Evolutionary conservation across 352 stramenopile species (phyloP), one percentile per base, ranked within the genome.

Genomic region (Phytophthora crassamura): DNA sequence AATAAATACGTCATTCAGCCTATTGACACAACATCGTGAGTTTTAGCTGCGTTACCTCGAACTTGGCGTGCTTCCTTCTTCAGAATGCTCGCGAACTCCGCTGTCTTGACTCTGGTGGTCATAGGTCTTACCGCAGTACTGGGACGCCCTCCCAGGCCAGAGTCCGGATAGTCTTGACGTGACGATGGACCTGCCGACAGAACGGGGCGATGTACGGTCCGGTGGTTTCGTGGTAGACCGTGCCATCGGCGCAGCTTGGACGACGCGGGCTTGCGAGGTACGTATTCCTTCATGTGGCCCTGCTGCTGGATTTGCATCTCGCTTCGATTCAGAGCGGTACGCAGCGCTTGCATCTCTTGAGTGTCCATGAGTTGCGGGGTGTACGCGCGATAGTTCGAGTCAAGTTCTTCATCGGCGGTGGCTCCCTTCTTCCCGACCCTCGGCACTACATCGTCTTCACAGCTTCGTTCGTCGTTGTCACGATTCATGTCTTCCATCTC

Each of bases 341-440:
- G 75, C 47, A 91, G 51, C 34, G 61, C 34, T 4, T 70, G 64
- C 55, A 90, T 86, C 39, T 77, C 78, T 12, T 67, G 51, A 6
- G 63, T 77, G 53, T 91, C 78, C 82, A 91, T 90, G 39, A 89
- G 53, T 52, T 84, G 75, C 12, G 78, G 67, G 4, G 58, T 74
- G 52, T 89, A 90, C 11, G 35, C 51, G 2, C 74, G 63, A 18
- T 60, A 55, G 9, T 77, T 47, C 2, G 30, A 53, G 10, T 14
- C 5, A 4, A 18, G 22, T 16, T 56, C 41, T 46, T 38, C 14
- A 6, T 51, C 46, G 8, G 30, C 25, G 7, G 54, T 52, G n/a
- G 69, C 55, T 8, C 49, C 64, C 41, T 40, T 25, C 7, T 54
- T 5, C 38, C 39, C 32, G 9, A 53, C 10, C 61, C 53, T 45